Evolutionary conservation across 805 yeast genomes (phyloP).

Genomic region (Yamadazyma takamatsuzukensis): DNA sequence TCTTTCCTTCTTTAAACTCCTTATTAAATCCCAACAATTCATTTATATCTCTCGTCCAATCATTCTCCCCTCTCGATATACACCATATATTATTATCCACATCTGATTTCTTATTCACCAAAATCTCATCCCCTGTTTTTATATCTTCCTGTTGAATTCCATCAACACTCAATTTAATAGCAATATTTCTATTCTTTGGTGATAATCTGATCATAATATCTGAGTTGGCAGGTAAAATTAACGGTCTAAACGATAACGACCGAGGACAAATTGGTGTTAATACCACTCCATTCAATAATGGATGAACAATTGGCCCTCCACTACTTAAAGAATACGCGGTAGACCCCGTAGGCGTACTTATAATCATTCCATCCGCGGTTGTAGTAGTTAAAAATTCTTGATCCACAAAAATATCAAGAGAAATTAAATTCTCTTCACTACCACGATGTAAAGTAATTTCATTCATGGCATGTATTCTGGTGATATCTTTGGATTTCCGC

Average conservation of each 20-base stretch:
- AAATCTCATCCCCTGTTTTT: slow-evolving; percentile 74
- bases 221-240: slow-evolving; percentile 74
- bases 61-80: slow-evolving; percentile 75
- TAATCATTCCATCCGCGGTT: slow-evolving; percentile 84
- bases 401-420: slow-evolving; percentile 80
- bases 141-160: slow-evolving; percentile 75
- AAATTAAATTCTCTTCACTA: slow-evolving; percentile 77
- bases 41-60: slow-evolving; percentile 90
- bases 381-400: slow-evolving; percentile 84
- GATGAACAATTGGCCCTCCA: slow-evolving; percentile 93
- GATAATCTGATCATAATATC: slow-evolving; percentile 64
- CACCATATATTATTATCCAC: slow-evolving; percentile 72
- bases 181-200: slow-evolving; percentile 35
- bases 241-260: slow-evolving; percentile 84
- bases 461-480: slow-evolving; percentile 75
- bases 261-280: slow-evolving; percentile 92
- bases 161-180: slow-evolving; percentile 66
- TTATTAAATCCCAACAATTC: slow-evolving; percentile 86
- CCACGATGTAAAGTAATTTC: slow-evolving; percentile 89
- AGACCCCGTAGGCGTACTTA: slow-evolving; percentile 92
- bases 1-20: slow-evolving; percentile 48
- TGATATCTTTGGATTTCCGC: slow-evolving; percentile 2
- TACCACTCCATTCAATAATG: slow-evolving; percentile 75
- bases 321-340: slow-evolving; percentile 88
- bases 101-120: slow-evolving; percentile 34